A percentile compares a stretch with the other conserved stretches of the same genome.
Evolutionary conservation across 345 rosid genomes (phyloP).

Genomic region (Trapa bicornis): DNA sequence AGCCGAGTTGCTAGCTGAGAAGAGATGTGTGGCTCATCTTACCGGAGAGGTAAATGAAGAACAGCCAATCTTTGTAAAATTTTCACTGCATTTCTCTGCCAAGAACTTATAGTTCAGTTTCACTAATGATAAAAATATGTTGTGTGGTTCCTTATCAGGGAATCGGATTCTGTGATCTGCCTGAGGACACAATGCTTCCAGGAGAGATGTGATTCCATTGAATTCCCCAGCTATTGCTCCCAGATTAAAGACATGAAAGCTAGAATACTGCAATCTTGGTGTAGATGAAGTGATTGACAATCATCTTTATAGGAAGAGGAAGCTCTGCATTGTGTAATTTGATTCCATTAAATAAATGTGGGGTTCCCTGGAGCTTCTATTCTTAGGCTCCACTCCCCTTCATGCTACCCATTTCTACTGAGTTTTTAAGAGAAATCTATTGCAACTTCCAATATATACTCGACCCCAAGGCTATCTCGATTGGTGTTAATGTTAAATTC

Average conservation of each 20-base stretch:
- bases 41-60: constrained; percentile 62
- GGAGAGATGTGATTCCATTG: constrained; percentile 61
- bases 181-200: constrained; percentile 98
- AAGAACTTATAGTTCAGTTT: neutral
- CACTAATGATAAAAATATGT: neutral
- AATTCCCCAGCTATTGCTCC: neutral
- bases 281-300: neutral
- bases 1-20: constrained; percentile 85
- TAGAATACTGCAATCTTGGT: neutral
- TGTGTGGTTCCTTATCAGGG: constrained; percentile 42
- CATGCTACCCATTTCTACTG: too few species aligned
- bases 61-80: neutral
- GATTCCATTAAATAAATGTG: neutral
- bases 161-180: constrained; percentile 76
- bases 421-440: too few species aligned
- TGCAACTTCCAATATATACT: too few species aligned
- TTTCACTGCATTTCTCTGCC: neutral
- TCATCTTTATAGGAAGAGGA: neutral
- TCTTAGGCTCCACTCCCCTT: neutral
- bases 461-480: too few species aligned
- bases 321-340: neutral
- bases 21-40: constrained; percentile 93
- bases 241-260: neutral
- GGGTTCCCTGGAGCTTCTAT: neutral
- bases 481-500: too few species aligned